Conservation (phyloP, 305 asterid genomes). For the Withania somnifera region DNA sequence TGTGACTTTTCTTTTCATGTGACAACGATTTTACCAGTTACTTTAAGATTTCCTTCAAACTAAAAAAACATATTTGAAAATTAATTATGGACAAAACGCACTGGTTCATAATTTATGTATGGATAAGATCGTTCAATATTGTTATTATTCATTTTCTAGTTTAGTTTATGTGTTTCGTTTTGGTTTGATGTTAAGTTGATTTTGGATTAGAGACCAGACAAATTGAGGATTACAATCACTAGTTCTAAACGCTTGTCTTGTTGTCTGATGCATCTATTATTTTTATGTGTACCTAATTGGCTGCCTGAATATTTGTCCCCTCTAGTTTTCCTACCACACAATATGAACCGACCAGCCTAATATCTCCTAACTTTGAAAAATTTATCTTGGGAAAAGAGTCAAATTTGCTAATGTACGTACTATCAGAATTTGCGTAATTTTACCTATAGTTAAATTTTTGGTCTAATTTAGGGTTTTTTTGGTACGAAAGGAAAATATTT, state of each 20-base stretch:
- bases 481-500: too few relatives aligned
- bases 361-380: background rate
- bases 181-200: background rate
- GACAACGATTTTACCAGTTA: too few relatives aligned
- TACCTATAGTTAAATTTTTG: too few relatives aligned
- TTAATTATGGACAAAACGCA: background rate
- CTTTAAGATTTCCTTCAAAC: too few relatives aligned
- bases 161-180: background rate
- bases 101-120: background rate
- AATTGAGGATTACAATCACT: background rate
- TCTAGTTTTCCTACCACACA: background rate
- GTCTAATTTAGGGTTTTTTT: too few relatives aligned
- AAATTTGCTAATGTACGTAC: background rate
- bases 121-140: background rate
- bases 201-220: background rate
- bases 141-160: background rate
- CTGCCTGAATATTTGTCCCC: background rate
- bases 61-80: background rate
- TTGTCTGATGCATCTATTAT: background rate
- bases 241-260: background rate
- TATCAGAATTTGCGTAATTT: background rate
- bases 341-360: background rate
- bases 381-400: background rate
- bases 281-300: background rate
- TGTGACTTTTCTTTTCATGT: too few relatives aligned